These are phyloP conservation scores for Melampsora americana DNA, from an alignment of 1,284 basidiomycete genomes.

Conservation along the genomic window DNA sequence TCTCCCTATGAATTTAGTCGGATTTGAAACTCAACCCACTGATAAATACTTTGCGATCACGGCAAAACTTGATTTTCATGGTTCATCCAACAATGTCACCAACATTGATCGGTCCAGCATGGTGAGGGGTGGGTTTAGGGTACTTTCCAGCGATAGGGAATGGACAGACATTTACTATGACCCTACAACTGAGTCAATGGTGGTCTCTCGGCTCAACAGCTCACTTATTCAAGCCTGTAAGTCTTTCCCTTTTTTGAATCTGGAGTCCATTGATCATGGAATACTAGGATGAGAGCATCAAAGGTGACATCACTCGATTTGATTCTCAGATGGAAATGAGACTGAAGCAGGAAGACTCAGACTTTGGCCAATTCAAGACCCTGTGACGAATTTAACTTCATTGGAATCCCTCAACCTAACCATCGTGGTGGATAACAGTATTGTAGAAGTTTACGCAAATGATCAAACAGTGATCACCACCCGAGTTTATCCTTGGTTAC, in stretches of 20 bases:
- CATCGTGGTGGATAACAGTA: constrained; percentile 51
- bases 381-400: constrained; percentile 3
- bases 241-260: constrained; percentile 10
- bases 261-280: background rate
- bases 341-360: constrained; percentile 47
- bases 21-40: constrained; percentile 46
- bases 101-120: constrained; percentile 12
- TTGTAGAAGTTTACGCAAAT: constrained; percentile 53
- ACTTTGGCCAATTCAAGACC: constrained; percentile 46
- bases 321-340: constrained; percentile 46
- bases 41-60: constrained; percentile 46
- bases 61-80: constrained; percentile 45
- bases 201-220: constrained; percentile 43
- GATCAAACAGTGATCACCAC: constrained; percentile 52
- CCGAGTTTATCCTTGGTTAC: constrained; percentile 48
- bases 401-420: constrained; percentile 48
- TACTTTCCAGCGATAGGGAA: constrained; percentile 47
- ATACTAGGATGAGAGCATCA: background rate
- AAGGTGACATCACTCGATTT: background rate
- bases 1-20: constrained; percentile 41
- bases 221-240: constrained; percentile 47
- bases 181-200: constrained; percentile 44
- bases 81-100: background rate
- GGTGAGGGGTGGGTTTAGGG: constrained; percentile 46
- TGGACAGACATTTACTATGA: constrained; percentile 49